Evolutionary conservation across 2,329 filamentous ascomycete species (phyloP), one percentile per base, ranked within the genome.

Genomic region (Aspergillus flavus): DNA sequence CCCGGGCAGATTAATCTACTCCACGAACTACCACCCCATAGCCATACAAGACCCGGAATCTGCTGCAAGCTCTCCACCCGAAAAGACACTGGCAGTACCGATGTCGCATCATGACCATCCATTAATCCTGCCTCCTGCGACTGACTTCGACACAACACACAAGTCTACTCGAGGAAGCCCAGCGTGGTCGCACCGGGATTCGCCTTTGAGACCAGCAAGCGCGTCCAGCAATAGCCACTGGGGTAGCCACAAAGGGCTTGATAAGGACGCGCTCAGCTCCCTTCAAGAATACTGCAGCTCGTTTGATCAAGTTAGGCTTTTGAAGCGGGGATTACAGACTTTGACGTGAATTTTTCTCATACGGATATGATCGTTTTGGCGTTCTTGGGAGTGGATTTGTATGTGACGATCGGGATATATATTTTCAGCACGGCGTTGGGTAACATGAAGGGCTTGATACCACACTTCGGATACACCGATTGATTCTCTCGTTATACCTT

Each of bases 221-320:
- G 6, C 21, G n/a, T 39, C 52, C 16, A 16, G 32, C 19, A 52
- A 21, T 32, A 21, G 28, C 28, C 28, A n/a, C n/a, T 52, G 52
- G 34, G 32, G 32, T 14, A 36, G 32, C 11, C 14, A 26, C 6
- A 55, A 39, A 14, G 52, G 11, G 6, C 19, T 39, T 6, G 52
- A 55, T 28, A 55, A 55, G 32, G 52, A 55, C 9, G 52, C 52
- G 32, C 30, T 39, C 21, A 26, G 32, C 21, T 55, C 34, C 12
- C 34, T 55, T 12, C 52, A 55, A 4, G 52, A 55, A 39, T 55
- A 55, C 52, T 55, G 52, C n/a, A 55, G 52, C 34, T 55, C 52
- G 14, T 55, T 55, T 19, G 52, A 55, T 39, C n/a, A 55, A 55
- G 52, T 55, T 2, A 14, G 52, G 14, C 21, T 55, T 16, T 11